phyloP scores from a whole-genome alignment of 306 rosid species.

The Astragalus membranaceus region DNA sequence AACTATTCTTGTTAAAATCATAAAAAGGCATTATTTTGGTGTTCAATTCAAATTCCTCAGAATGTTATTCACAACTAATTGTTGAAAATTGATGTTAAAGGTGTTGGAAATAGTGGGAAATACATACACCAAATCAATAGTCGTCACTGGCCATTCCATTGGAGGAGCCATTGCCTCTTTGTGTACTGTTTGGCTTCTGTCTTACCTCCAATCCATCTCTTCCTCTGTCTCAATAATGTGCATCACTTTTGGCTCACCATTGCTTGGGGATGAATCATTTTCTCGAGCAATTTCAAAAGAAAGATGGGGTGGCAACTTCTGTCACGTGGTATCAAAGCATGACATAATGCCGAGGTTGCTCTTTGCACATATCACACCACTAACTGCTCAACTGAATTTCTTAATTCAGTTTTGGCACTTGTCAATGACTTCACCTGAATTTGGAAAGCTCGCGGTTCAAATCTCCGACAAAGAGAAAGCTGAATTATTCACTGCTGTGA shows the following conservation, averaged over 20 bases:
- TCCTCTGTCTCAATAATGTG: constrained; percentile 31
- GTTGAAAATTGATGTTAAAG: constrained; percentile 29
- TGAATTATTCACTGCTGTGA: constrained; percentile 23
- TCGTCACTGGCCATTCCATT: constrained; percentile 77
- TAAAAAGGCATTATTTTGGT: neutral
- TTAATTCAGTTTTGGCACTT: constrained; percentile 53
- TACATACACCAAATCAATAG: constrained; percentile 47
- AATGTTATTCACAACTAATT: constrained; percentile 4
- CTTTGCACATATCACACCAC: constrained; percentile 44
- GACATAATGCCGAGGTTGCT: constrained; percentile 80
- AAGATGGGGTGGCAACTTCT: constrained; percentile 73
- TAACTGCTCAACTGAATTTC: constrained; percentile 36
- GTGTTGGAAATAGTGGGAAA: constrained; percentile 28
- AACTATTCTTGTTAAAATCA: too few relatives aligned
- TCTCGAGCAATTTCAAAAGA: constrained; percentile 49
- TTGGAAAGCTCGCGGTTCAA: constrained; percentile 27
- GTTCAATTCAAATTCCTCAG: neutral
- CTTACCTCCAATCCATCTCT: constrained; percentile 32
- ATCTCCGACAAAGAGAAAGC: constrained; percentile 37
- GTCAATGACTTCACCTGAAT: constrained; percentile 40
- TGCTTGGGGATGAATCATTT: constrained; percentile 60
- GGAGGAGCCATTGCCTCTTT: constrained; percentile 80
- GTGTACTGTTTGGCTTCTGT: constrained; percentile 62
- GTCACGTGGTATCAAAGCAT: constrained; percentile 60
- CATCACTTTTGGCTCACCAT: constrained; percentile 71